A percentile compares a stretch with the other conserved stretches of the same genome.
These are phyloP conservation scores for Pleurotus ostreatus DNA, from an alignment of 768 basidiomycete genomes.

Conservation along the genomic window DNA sequence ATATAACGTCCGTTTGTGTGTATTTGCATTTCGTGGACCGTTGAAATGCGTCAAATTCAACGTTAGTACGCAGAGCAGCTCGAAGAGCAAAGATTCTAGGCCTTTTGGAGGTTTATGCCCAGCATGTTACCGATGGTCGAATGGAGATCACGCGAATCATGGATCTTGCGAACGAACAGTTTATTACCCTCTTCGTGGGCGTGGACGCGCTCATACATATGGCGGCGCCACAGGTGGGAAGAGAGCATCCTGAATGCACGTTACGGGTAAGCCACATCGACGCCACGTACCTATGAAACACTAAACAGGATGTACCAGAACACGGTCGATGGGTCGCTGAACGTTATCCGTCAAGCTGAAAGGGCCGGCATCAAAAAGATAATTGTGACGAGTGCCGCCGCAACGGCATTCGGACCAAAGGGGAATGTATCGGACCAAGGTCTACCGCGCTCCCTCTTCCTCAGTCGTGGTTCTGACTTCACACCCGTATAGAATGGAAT, in stretches of 20 bases:
- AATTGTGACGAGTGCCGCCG: conserved; percentile 7
- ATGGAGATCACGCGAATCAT: conserved; percentile 27
- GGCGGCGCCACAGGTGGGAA: conserved; percentile 32
- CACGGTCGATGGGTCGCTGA: conserved; percentile 34
- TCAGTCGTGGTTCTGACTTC: background rate
- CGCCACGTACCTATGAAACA: background rate
- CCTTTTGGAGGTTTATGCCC: conserved; percentile 13
- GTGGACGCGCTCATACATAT: conserved; percentile 46
- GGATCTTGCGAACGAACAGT: conserved; percentile 29
- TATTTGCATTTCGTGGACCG: background rate
- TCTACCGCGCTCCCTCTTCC: background rate
- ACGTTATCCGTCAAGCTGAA: conserved; percentile 35
- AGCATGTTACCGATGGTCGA: conserved; percentile 20
- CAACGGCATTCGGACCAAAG: background rate
- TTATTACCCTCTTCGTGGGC: conserved; percentile 48
- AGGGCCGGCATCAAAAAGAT: conserved; percentile 28
- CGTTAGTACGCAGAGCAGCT: conserved; percentile 21
- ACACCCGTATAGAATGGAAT: conserved; percentile 26
- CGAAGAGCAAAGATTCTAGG: conserved; percentile 24
- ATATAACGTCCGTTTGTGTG: conserved; percentile 37
- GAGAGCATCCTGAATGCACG: conserved; percentile 13
- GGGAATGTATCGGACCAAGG: conserved; percentile 13
- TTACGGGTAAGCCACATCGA: conserved; percentile 15
- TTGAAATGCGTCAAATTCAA: background rate
- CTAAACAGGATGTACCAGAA: conserved; percentile 16